A percentile compares a stretch with the other conserved stretches of the same genome.
Conservation (phyloP, 2,329 filamentous ascomycete genomes). For the Elsinoe arachidis region DNA sequence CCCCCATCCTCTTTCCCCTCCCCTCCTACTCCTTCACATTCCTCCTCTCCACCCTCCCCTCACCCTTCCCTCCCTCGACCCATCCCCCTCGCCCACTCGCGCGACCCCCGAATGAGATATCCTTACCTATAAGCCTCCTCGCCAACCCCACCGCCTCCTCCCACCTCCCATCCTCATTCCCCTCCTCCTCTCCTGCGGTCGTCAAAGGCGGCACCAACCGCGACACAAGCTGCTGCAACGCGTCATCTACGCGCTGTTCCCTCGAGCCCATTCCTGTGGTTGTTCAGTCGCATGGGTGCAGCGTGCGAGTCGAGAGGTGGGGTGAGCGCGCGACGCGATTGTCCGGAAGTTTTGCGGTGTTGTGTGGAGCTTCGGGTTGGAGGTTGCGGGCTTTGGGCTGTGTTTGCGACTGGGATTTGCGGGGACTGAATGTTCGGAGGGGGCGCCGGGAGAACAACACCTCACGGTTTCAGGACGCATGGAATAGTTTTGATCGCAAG, state of each 20-base stretch:
- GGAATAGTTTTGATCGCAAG: too few species aligned
- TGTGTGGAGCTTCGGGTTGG: not conserved
- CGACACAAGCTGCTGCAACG: constrained; percentile 69
- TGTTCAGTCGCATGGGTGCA: not conserved
- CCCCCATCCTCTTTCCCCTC: too few species aligned
- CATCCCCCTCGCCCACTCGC: constrained; percentile 19
- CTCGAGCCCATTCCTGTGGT: constrained; percentile 12
- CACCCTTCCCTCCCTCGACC: not conserved
- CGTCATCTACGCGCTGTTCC: constrained; percentile 61
- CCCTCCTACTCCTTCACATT: too few species aligned
- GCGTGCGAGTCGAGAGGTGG: not conserved
- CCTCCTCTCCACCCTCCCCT: too few species aligned
- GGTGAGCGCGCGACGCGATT: not conserved
- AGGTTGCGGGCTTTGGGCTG: not conserved
- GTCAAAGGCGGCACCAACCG: constrained; percentile 55
- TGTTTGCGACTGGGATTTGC: too few species aligned
- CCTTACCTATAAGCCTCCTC: constrained; percentile 37
- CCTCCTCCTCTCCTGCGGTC: constrained; percentile 51
- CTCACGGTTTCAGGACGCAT: too few species aligned
- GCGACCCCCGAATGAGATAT: constrained; percentile 27
- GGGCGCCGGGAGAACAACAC: too few species aligned
- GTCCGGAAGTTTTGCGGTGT: not conserved
- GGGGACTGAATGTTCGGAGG: too few species aligned
- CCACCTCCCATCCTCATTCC: constrained; percentile 59
- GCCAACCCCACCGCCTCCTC: constrained; percentile 51